These are phyloP conservation scores for Clarireedia sp. DNA, from an alignment of 2,329 filamentous ascomycete species.

Conservation along the genomic window DNA sequence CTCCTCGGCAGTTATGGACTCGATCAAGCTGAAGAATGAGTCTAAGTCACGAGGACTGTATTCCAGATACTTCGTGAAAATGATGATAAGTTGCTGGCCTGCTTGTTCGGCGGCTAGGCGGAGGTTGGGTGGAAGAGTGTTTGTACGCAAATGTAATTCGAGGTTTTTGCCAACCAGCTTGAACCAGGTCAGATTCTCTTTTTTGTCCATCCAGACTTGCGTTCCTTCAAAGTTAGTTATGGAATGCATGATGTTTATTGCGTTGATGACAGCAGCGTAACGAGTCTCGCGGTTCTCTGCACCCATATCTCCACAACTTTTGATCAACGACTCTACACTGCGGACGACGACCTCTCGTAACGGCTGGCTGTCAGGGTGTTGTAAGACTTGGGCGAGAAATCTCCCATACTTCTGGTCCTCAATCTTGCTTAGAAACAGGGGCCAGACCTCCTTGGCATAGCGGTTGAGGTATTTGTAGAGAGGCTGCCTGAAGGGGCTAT, in stretches of 20 bases:
- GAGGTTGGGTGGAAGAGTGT: slow-evolving; percentile 62
- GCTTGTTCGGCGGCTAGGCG: slow-evolving; percentile 84
- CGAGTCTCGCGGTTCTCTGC: slow-evolving; percentile 61
- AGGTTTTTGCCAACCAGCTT: slow-evolving; percentile 67
- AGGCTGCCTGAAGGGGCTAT: slow-evolving; percentile 84
- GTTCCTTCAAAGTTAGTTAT: slow-evolving; percentile 58
- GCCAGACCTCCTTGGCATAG: slow-evolving; percentile 83
- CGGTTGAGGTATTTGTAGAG: slow-evolving; percentile 90
- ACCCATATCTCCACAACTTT: slow-evolving; percentile 55
- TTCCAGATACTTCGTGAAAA: slow-evolving; percentile 74
- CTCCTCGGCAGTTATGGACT: slow-evolving; percentile 74
- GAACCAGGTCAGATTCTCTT: slow-evolving; percentile 52
- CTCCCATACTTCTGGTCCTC: slow-evolving; percentile 83
- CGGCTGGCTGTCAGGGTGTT: slow-evolving; percentile 63
- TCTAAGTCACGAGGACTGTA: slow-evolving; percentile 71
- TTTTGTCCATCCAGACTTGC: slow-evolving; percentile 63
- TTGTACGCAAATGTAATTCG: slow-evolving; percentile 62
- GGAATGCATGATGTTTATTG: slow-evolving; percentile 76
- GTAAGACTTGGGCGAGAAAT: slow-evolving; percentile 81
- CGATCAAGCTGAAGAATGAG: slow-evolving; percentile 75
- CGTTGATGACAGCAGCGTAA: slow-evolving; percentile 69
- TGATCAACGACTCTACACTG: slow-evolving; percentile 65
- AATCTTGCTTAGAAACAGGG: slow-evolving; percentile 68
- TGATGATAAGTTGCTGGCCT: slow-evolving; percentile 76
- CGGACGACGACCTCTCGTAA: slow-evolving; percentile 68